Percentiles rank a stretch among this genome's conserved stretches.
Evolutionary conservation across 345 rosid species (phyloP).

Genomic region (Cardiospermum halicacabum): DNA sequence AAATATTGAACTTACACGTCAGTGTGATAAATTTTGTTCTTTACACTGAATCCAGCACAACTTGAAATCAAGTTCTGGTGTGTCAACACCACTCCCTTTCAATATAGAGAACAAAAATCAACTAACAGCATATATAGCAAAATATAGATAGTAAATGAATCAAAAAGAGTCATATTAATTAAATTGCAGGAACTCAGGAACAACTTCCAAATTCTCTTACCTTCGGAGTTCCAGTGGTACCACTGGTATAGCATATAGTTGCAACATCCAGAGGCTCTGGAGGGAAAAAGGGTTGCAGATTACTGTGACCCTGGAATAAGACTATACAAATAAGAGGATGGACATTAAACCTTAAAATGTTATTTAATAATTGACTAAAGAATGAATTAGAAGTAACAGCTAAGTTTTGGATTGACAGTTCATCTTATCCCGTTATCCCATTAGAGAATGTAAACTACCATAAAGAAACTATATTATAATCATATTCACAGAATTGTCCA

Average conservation of each 20-base stretch:
- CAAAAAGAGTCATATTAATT: slow-evolving; percentile 9
- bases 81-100: slow-evolving; percentile 73
- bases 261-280: slow-evolving; percentile 85
- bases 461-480: neutral
- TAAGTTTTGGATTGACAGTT: slow-evolving; percentile 1
- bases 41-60: slow-evolving; percentile 54
- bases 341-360: slow-evolving; percentile 15
- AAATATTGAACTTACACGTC: slow-evolving; percentile 60
- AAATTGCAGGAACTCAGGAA: slow-evolving; percentile 19
- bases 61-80: slow-evolving; percentile 84
- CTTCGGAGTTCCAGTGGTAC: slow-evolving; percentile 97
- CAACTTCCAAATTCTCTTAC: slow-evolving; percentile 29
- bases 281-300: slow-evolving; percentile 56
- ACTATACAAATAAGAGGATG: slow-evolving; percentile 19
- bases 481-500: neutral
- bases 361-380: slow-evolving; percentile 5
- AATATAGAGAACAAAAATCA: slow-evolving; percentile 15
- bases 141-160: slow-evolving; percentile 3
- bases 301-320: slow-evolving; percentile 66
- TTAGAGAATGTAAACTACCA: neutral
- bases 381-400: neutral
- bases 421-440: slow-evolving; percentile 3
- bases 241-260: slow-evolving; percentile 96
- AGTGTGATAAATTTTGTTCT: slow-evolving; percentile 37
- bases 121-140: neutral